These are phyloP conservation scores for Colletotrichum sp. DNA, from an alignment of 2,329 filamentous ascomycete genomes.

Conservation along the genomic window DNA sequence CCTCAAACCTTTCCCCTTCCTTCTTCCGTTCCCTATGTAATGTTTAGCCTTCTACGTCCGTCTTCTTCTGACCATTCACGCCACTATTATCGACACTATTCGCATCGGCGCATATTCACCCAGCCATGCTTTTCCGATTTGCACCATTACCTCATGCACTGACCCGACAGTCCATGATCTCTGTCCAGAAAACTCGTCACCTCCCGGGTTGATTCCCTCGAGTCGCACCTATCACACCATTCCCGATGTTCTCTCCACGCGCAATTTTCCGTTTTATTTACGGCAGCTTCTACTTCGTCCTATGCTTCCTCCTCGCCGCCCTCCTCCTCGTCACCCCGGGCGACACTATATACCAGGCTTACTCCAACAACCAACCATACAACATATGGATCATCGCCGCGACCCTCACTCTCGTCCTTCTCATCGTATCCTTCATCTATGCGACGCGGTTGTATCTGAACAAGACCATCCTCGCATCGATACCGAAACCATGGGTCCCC, in stretches of 20 bases:
- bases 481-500: slow-evolving; percentile 87
- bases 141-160: slow-evolving; percentile 26
- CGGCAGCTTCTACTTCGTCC: slow-evolving; percentile 75
- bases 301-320: slow-evolving; percentile 74
- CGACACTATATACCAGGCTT: slow-evolving; percentile 81
- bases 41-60: neutral
- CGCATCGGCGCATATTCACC: neutral
- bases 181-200: slow-evolving; percentile 18
- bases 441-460: slow-evolving; percentile 86
- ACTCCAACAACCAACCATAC: slow-evolving; percentile 68
- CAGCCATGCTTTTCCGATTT: slow-evolving; percentile 24
- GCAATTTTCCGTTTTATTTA: slow-evolving; percentile 82
- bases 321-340: slow-evolving; percentile 81
- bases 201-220: slow-evolving; percentile 19
- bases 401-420: slow-evolving; percentile 74
- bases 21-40: slow-evolving; percentile 13
- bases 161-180: slow-evolving; percentile 16
- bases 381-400: slow-evolving; percentile 85
- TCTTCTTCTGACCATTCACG: neutral
- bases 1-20: neutral
- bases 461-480: slow-evolving; percentile 76
- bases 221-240: slow-evolving; percentile 6
- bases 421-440: slow-evolving; percentile 79
- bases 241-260: slow-evolving; percentile 44
- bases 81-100: neutral